These are phyloP conservation scores for Elsinoe necatrix DNA, from an alignment of 2,329 filamentous ascomycete genomes.

Conservation along the genomic window DNA sequence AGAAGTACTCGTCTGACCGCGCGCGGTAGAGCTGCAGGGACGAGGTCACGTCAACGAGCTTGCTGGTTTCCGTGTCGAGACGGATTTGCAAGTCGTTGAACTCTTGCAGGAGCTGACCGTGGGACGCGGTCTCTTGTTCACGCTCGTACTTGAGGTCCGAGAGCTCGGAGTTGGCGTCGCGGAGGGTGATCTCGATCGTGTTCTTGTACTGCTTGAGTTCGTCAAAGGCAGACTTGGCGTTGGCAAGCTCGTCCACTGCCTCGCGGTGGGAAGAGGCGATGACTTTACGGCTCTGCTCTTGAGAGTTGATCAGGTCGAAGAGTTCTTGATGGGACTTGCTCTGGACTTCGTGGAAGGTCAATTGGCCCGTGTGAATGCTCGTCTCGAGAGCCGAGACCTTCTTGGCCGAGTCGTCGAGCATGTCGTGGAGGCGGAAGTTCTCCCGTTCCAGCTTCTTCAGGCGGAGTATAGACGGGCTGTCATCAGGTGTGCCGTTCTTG, in stretches of 20 bases:
- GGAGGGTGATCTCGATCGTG: slow-evolving; percentile 73
- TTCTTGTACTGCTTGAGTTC: slow-evolving; percentile 74
- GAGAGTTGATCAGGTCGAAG: slow-evolving; percentile 82
- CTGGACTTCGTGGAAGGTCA: slow-evolving; percentile 84
- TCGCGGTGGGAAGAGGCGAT: slow-evolving; percentile 79
- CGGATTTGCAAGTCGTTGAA: slow-evolving; percentile 90
- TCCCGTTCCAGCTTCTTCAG: slow-evolving; percentile 88
- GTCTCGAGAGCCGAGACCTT: slow-evolving; percentile 86
- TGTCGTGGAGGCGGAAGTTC: slow-evolving; percentile 83
- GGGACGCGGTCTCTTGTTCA: slow-evolving; percentile 81
- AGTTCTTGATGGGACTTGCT: slow-evolving; percentile 91
- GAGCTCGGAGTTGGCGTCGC: slow-evolving; percentile 74
- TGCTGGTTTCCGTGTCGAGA: slow-evolving; percentile 80
- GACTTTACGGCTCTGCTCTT: slow-evolving; percentile 78
- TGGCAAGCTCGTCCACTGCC: slow-evolving; percentile 72
- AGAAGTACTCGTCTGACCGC: slow-evolving; percentile 91
- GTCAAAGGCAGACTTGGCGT: slow-evolving; percentile 81
- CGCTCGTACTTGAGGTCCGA: slow-evolving; percentile 68
- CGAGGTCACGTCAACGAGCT: slow-evolving; percentile 71
- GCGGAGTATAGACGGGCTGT: slow-evolving; percentile 69
- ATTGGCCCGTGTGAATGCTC: slow-evolving; percentile 74
- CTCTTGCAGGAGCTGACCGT: slow-evolving; percentile 81
- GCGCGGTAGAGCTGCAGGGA: slow-evolving; percentile 85
- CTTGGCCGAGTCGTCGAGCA: slow-evolving; percentile 87
- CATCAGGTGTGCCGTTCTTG: slow-evolving; percentile 56